Evolutionary conservation across 495 filamentous ascomycete species (phyloP).

Genomic region (Lasiosphaeris hirsuta): DNA sequence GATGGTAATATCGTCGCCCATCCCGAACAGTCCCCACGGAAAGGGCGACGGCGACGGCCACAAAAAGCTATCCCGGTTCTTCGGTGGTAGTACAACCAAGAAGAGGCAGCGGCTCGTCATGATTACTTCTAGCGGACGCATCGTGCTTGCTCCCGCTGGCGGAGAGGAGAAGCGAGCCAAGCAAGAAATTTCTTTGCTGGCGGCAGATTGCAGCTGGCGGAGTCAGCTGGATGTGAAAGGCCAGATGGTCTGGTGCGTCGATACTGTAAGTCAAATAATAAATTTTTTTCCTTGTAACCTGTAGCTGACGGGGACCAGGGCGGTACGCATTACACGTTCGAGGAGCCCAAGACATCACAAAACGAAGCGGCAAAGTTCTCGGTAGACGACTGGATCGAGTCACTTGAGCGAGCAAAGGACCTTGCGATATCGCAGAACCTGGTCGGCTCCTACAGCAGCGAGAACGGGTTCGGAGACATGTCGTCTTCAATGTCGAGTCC

Average conservation of each 20-base stretch:
- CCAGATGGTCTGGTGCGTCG: constrained; percentile 81
- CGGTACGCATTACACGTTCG: constrained; percentile 89
- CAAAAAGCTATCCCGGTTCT: constrained; percentile 90
- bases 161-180: constrained; percentile 97
- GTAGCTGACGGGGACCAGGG: constrained; percentile 47
- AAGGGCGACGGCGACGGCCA: constrained; percentile 51
- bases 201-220: constrained; percentile 68
- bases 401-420: constrained; percentile 75
- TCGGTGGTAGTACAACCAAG: constrained; percentile 84
- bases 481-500: constrained; percentile 71
- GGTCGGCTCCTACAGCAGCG: constrained; percentile 61
- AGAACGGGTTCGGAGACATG: constrained; percentile 68
- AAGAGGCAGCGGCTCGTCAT: constrained; percentile 91
- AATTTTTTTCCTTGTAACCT: not conserved
- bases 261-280: constrained; percentile 67
- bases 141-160: constrained; percentile 86
- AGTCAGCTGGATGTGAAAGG: constrained; percentile 80
- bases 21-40: constrained; percentile 65
- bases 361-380: constrained; percentile 45
- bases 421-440: constrained; percentile 70
- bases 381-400: constrained; percentile 84
- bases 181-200: constrained; percentile 76
- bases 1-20: constrained; percentile 72
- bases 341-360: constrained; percentile 49
- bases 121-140: constrained; percentile 85